Conservation (phyloP, 2,329 filamentous ascomycete species). For the Trichophyton verrucosum region DNA sequence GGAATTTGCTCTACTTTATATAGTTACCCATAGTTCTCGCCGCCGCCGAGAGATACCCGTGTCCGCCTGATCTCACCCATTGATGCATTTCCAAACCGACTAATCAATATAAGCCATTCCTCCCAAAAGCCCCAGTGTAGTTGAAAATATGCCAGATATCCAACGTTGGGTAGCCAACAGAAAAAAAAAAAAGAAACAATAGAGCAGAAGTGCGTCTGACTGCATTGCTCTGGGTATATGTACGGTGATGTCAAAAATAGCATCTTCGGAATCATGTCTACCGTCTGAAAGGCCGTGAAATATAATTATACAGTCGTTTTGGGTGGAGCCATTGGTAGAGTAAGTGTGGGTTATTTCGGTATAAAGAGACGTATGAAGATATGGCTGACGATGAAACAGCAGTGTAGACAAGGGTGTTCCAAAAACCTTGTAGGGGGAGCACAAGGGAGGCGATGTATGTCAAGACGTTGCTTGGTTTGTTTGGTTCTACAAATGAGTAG, state of each 20-base stretch:
- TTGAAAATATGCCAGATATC: not conserved
- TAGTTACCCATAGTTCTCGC: too few relatives aligned
- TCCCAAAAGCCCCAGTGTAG: not conserved
- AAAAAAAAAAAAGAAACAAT: not conserved
- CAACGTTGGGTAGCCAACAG: not conserved
- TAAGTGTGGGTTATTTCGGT: not conserved
- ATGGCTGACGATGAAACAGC: constrained; percentile 41
- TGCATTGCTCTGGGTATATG: not conserved
- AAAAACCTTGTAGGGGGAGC: constrained; percentile 69
- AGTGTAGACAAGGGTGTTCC: constrained; percentile 69
- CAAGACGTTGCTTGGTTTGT: constrained; percentile 44
- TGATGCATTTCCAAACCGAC: not conserved
- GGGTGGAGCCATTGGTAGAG: not conserved
- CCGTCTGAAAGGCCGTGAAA: not conserved
- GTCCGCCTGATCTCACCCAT: not conserved
- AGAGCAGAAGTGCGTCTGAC: not conserved
- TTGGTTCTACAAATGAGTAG: constrained; percentile 51
- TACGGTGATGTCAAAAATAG: not conserved
- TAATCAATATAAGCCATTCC: not conserved
- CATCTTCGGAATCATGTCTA: not conserved
- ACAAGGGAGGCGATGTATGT: constrained; percentile 62
- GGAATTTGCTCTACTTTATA: not conserved
- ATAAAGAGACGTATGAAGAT: not conserved
- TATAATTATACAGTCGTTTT: not conserved
- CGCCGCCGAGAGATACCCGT: too few relatives aligned